Evolutionary conservation across 2,329 filamentous ascomycete species (phyloP).

Genomic region (Claviceps pazoutovae): DNA sequence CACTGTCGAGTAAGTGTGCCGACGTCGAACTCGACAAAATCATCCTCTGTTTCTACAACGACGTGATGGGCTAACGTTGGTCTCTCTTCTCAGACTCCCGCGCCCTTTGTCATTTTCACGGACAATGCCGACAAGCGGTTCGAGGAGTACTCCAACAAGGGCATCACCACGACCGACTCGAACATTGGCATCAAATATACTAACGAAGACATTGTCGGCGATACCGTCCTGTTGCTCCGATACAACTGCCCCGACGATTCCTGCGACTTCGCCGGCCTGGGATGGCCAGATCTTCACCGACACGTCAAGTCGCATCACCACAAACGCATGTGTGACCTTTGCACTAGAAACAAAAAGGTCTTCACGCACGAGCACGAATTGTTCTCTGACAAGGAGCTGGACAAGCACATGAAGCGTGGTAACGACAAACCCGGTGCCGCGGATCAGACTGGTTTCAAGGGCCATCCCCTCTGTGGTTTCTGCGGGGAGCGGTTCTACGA

Average conservation of each 20-base stretch:
- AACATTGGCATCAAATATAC: conserved; percentile 89
- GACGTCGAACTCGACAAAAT: not conserved
- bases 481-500: conserved; percentile 89
- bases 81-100: conserved; percentile 37
- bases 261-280: conserved; percentile 68
- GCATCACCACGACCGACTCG: conserved; percentile 67
- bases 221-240: conserved; percentile 72
- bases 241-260: conserved; percentile 86
- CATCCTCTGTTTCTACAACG: not conserved
- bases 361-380: conserved; percentile 97
- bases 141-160: conserved; percentile 61
- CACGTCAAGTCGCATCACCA: conserved; percentile 74
- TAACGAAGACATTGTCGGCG: conserved; percentile 76
- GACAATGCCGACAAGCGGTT: conserved; percentile 70
- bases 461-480: conserved; percentile 88
- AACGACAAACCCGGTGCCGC: conserved; percentile 81
- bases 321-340: conserved; percentile 85
- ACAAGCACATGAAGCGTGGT: conserved; percentile 77
- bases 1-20: conserved; percentile 64
- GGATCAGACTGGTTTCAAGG: conserved; percentile 91
- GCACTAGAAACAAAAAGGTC: conserved; percentile 87
- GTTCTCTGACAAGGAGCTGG: conserved; percentile 67
- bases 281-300: conserved; percentile 44
- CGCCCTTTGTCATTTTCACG: conserved; percentile 80
- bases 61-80: not conserved